phyloP scores from a whole-genome alignment of 208 protist genomes.

The Acanthamoeba royreba region DNA sequence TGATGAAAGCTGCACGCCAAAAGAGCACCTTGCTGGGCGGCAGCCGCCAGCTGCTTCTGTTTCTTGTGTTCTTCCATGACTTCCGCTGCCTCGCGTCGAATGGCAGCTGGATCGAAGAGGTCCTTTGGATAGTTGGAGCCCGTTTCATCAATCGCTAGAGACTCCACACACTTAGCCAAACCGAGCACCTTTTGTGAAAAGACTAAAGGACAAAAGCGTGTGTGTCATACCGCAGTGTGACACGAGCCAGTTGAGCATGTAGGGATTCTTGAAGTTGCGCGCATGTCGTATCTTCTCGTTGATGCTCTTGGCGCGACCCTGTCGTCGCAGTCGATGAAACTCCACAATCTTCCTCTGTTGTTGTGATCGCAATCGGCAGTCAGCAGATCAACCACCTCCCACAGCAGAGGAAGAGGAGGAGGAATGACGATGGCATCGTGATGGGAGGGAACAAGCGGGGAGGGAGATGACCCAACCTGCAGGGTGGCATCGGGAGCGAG shows the following conservation, averaged over 20 bases:
- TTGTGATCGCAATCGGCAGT: no score
- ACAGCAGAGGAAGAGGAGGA: background rate
- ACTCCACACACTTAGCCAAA: background rate
- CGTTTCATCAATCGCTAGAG: background rate
- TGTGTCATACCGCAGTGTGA: slow-evolving; percentile 18
- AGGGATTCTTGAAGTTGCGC: slow-evolving; percentile 35
- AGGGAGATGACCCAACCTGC: background rate
- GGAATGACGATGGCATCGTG: background rate
- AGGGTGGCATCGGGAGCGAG: background rate
- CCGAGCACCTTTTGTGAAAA: background rate
- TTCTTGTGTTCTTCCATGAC: background rate
- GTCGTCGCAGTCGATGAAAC: background rate
- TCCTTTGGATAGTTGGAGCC: slow-evolving; percentile 2
- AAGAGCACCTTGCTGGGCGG: background rate
- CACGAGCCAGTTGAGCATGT: slow-evolving; percentile 44
- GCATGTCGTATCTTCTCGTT: slow-evolving; percentile 35
- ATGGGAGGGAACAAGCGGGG: background rate
- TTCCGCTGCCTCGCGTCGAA: background rate
- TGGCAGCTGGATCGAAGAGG: background rate
- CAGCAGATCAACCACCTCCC: background rate
- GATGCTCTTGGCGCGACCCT: slow-evolving; percentile 18
- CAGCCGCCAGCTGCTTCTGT: background rate
- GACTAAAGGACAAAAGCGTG: background rate
- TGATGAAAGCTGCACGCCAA: background rate
- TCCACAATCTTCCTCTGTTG: background rate